Percentiles rank a stretch among this genome's conserved stretches.
These are phyloP conservation scores for Aspergillus quadrilineatus DNA, from an alignment of 2,329 filamentous ascomycete species.

Conservation along the genomic window DNA sequence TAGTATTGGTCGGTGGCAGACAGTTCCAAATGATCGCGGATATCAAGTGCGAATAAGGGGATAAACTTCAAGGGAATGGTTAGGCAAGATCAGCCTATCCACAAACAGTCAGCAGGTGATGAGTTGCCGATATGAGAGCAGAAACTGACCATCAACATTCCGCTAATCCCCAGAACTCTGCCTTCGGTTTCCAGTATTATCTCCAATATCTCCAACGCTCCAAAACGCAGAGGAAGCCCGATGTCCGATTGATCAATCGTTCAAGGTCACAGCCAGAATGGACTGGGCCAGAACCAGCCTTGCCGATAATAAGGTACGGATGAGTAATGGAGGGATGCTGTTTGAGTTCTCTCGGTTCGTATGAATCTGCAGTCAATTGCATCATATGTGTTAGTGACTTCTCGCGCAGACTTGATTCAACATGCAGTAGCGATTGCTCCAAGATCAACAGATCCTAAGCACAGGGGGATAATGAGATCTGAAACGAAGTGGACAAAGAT, in stretches of 20 bases:
- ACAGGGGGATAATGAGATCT: conserved; percentile 7
- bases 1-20: conserved; percentile 5
- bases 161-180: neutral
- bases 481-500: conserved; percentile 16
- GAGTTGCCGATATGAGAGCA: neutral
- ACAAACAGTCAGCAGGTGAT: conserved; percentile 4
- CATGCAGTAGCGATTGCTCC: neutral
- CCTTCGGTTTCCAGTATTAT: neutral
- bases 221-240: conserved; percentile 3
- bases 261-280: conserved; percentile 2
- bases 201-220: conserved; percentile 4
- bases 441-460: neutral
- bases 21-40: neutral
- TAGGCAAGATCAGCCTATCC: conserved; percentile 1
- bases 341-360: conserved; percentile 7
- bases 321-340: neutral
- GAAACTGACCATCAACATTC: conserved; percentile 5
- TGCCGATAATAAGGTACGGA: conserved; percentile 15
- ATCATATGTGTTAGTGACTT: conserved; percentile 19
- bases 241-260: neutral
- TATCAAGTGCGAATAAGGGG: neutral
- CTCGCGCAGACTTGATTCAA: neutral
- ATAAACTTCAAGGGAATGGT: conserved; percentile 3
- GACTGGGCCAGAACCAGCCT: conserved; percentile 27
- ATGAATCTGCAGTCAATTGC: conserved; percentile 14